phyloP scores from a whole-genome alignment of 2,329 filamentous ascomycete genomes.

The Acrodontium crateriforme region DNA sequence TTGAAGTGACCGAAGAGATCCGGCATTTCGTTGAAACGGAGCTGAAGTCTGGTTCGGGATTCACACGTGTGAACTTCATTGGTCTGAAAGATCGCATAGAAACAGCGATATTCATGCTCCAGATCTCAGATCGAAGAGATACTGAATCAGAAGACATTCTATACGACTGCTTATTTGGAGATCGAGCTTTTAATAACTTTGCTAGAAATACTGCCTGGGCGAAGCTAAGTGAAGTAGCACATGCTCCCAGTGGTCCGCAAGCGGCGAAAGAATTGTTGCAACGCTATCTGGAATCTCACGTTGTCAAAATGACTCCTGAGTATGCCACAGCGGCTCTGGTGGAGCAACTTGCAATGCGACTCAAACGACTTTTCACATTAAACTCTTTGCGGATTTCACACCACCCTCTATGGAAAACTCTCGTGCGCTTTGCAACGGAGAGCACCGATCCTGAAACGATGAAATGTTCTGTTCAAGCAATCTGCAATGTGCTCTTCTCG shows the following conservation, averaged over 20 bases:
- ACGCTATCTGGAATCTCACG: constrained; percentile 39
- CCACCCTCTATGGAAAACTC: constrained; percentile 4
- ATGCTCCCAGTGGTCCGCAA: constrained; percentile 24
- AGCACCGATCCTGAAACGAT: background rate
- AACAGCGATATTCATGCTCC: constrained; percentile 1
- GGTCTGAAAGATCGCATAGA: no score
- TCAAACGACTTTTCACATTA: no score
- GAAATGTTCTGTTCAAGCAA: constrained; percentile 1
- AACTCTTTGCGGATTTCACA: no score
- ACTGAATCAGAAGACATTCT: constrained; percentile 41
- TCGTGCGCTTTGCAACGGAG: constrained; percentile 5
- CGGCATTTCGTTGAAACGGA: constrained; percentile 19
- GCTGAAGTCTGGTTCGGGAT: background rate
- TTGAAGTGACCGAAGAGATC: constrained; percentile 25
- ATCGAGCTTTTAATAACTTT: constrained; percentile 41
- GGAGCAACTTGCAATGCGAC: background rate
- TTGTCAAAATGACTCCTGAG: constrained; percentile 43
- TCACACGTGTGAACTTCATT: background rate
- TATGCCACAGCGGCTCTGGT: constrained; percentile 45
- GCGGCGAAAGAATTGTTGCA: constrained; percentile 23
- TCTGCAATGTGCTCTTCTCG: constrained; percentile 5
- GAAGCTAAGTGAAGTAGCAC: constrained; percentile 36
- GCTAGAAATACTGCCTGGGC: constrained; percentile 58
- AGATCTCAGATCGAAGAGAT: background rate
- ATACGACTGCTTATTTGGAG: constrained; percentile 62